Evolutionary conservation across 116 monocot genomes (phyloP).

Genomic region (Dioscorea cayenensis): DNA sequence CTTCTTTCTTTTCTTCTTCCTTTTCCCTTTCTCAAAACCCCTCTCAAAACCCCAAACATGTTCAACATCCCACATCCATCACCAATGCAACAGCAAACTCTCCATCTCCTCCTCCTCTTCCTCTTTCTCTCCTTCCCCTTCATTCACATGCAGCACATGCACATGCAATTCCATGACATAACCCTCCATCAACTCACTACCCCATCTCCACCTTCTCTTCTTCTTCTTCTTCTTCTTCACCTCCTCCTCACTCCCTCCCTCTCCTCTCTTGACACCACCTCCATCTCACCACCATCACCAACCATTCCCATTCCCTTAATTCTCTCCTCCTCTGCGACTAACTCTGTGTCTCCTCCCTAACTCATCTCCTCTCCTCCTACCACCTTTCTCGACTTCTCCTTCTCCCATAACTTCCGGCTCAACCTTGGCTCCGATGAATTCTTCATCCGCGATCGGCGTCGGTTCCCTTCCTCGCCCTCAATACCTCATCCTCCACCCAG

Average conservation of each 20-base stretch:
- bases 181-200: not conserved
- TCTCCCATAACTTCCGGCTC: constrained; percentile 55
- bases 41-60: too few relatives aligned
- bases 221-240: not conserved
- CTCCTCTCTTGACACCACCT: constrained; percentile 20
- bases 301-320: not conserved
- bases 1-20: too few relatives aligned
- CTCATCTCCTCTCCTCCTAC: constrained; percentile 4
- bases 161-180: not conserved
- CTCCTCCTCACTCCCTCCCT: constrained; percentile 4
- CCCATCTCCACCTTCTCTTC: constrained; percentile 1
- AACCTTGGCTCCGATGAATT: too few relatives aligned
- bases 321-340: constrained; percentile 22
- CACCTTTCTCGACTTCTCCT: constrained; percentile 25
- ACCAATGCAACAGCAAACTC: too few relatives aligned
- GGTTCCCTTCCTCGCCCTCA: constrained; percentile 50
- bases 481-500: constrained; percentile 70
- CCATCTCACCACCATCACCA: not conserved
- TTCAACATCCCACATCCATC: too few relatives aligned
- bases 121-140: not conserved
- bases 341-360: constrained; percentile 17
- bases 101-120: too few relatives aligned
- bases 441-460: constrained; percentile 63
- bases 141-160: not conserved
- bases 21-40: too few relatives aligned